Base-by-base conservation (phyloP, 2,329 filamentous ascomycete species). In the Fusarium sp. region DNA sequence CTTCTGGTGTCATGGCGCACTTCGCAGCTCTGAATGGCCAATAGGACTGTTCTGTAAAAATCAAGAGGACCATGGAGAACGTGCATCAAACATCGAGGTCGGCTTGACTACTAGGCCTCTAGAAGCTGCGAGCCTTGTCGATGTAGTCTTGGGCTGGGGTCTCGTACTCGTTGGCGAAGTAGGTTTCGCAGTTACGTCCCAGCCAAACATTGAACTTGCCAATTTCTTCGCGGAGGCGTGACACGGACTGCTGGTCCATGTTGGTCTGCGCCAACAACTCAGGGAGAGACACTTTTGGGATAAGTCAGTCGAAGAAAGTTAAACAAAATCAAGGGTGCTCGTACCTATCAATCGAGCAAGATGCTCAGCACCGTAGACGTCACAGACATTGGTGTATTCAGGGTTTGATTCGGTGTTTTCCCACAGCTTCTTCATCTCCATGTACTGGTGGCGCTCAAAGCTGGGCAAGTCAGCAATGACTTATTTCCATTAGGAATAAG, bases 251-350 rank as follows among this genome's bases (percentile, higher is more conserved):
- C 56, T 91, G 86, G 77, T 98, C 96, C 94, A 99, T 97, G 81
- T 98, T 98, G 55, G 96, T 99, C 79, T 99, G 96, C 6, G 94
- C 94, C 67, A 98, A 90, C 42, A 98, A 89, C 78, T 99, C 96
- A 1, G 96, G 95, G 74, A 98, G 90, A 2, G 92, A 92, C 6
- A 97, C 95, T 97, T 73, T 60, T 27, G 41, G 27, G 24, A 45
- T 67, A 45, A 30, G 48, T 73, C 47, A 69, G 67, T 29, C 44
- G 22, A 14, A 42, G 46, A 16, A 7, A 14, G 14, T 32, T 18
- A 8, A 30, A 22, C 10, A 22, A 41, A 24, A 18, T 42, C 45
- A 30, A 7, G 40, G 20, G 27, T 22, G 18, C 14, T 81, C 87
- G 73, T 87, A 98, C 95, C 94, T 42, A 99, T 90, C 22, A 99